Conservation (phyloP, 2,329 filamentous ascomycete species). For the Knufia petricola region DNA sequence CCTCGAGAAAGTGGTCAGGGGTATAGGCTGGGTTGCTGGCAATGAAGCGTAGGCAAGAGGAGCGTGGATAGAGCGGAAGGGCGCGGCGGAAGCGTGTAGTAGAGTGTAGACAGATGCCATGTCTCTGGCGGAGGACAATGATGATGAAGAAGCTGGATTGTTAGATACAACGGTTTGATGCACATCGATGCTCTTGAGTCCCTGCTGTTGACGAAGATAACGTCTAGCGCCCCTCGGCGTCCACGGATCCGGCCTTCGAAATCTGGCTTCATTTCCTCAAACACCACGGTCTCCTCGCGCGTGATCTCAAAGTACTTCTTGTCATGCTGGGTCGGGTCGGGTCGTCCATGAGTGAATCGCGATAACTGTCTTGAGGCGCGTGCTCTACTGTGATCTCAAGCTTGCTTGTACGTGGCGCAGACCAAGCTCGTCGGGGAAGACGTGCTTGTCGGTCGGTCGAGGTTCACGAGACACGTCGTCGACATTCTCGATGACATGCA, state of each 20-base stretch:
- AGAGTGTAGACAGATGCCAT: neutral
- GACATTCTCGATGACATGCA: too few relatives aligned
- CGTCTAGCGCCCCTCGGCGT: slow-evolving; percentile 15
- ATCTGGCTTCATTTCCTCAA: slow-evolving; percentile 11
- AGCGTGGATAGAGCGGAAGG: neutral
- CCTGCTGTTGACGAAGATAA: neutral
- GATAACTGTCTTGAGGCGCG: too few relatives aligned
- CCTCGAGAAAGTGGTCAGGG: neutral
- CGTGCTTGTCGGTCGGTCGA: too few relatives aligned
- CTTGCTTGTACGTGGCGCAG: too few relatives aligned
- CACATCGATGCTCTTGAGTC: neutral
- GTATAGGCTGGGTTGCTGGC: neutral
- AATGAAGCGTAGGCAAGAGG: neutral
- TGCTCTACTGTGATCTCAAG: too few relatives aligned
- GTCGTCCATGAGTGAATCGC: too few relatives aligned
- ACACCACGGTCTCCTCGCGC: neutral
- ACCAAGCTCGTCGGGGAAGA: too few relatives aligned
- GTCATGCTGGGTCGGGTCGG: neutral
- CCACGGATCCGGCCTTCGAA: slow-evolving; percentile 23
- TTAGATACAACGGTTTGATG: neutral
- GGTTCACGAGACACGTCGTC: too few relatives aligned
- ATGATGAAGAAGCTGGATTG: neutral
- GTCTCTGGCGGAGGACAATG: neutral
- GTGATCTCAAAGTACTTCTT: slow-evolving; percentile 26
- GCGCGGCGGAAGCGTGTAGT: neutral